Evolutionary conservation across 371 early-diverging fungal genomes (phyloP).

Genomic region (Actinomortierella ambigua): DNA sequence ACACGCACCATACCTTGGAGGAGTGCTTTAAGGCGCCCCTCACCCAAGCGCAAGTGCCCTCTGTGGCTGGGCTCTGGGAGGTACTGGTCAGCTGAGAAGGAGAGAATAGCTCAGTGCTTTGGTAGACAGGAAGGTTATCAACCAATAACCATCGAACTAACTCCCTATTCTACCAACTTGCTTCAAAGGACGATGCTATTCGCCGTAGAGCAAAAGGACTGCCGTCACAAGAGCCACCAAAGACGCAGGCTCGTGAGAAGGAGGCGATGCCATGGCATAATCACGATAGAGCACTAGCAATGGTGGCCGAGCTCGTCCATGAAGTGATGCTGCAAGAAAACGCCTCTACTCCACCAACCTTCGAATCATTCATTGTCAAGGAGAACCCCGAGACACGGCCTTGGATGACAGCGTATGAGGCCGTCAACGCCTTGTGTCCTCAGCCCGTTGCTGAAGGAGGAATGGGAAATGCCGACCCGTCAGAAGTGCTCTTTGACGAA

Average conservation of each 20-base stretch:
- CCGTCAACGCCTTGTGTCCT: constrained; percentile 24
- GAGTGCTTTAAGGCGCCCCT: constrained; percentile 39
- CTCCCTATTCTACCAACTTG: no score
- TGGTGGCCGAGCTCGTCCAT: constrained; percentile 33
- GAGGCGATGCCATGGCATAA: constrained; percentile 36
- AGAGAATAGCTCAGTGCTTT: no score
- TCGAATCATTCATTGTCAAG: constrained; percentile 11
- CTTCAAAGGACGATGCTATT: constrained; percentile 51
- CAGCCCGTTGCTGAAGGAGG: constrained; percentile 8
- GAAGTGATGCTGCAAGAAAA: constrained; percentile 26
- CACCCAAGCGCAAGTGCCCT: constrained; percentile 28
- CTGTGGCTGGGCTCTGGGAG: constrained; percentile 37
- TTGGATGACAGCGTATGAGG: constrained; percentile 29
- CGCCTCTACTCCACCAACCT: constrained; percentile 11
- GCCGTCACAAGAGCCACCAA: constrained; percentile 26
- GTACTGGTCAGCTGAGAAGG: no score
- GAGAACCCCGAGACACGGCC: constrained; percentile 15
- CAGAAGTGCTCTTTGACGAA: constrained; percentile 17
- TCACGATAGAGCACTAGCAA: constrained; percentile 20
- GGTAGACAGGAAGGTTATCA: no score
- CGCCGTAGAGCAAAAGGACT: constrained; percentile 43
- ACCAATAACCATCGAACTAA: no score
- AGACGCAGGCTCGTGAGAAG: constrained; percentile 28
- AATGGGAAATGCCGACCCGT: neutral
- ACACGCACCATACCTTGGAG: constrained; percentile 48